These are phyloP conservation scores for Pyrus betulifolia DNA, from an alignment of 306 rosid species.

Conservation along the genomic window DNA sequence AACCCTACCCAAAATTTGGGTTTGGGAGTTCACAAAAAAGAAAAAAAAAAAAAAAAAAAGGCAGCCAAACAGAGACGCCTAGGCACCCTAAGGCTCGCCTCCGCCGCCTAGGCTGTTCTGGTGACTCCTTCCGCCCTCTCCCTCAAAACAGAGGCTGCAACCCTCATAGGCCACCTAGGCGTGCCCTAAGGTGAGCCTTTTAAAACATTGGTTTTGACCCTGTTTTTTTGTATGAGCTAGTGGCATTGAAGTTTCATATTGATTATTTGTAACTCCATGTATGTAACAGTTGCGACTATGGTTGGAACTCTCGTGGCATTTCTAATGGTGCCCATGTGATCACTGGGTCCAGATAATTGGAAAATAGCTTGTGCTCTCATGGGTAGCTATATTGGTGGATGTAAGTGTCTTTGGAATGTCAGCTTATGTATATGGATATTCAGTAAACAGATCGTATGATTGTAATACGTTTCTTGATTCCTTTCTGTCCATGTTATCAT, in stretches of 20 bases:
- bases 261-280: neutral
- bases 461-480: neutral
- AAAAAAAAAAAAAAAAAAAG: too few relatives aligned
- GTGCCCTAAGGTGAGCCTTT: too few relatives aligned
- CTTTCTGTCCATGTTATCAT: neutral
- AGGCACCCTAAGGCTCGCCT: too few relatives aligned
- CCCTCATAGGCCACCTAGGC: too few relatives aligned
- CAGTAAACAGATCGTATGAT: neutral
- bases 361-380: slow-evolving; percentile 47
- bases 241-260: neutral
- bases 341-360: slow-evolving; percentile 50
- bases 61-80: too few relatives aligned
- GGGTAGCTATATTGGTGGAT: slow-evolving; percentile 54
- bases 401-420: slow-evolving; percentile 25
- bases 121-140: too few relatives aligned
- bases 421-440: neutral
- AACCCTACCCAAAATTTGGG: too few relatives aligned
- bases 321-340: slow-evolving; percentile 41
- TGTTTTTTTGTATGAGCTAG: too few relatives aligned
- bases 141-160: too few relatives aligned
- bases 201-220: too few relatives aligned
- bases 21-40: too few relatives aligned
- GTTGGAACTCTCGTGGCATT: slow-evolving; percentile 45
- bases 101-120: too few relatives aligned
- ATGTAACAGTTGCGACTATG: slow-evolving; percentile 31